These are phyloP conservation scores for Metschnikowia aberdeeniae DNA, from an alignment of 805 yeast genomes.

Conservation along the genomic window DNA sequence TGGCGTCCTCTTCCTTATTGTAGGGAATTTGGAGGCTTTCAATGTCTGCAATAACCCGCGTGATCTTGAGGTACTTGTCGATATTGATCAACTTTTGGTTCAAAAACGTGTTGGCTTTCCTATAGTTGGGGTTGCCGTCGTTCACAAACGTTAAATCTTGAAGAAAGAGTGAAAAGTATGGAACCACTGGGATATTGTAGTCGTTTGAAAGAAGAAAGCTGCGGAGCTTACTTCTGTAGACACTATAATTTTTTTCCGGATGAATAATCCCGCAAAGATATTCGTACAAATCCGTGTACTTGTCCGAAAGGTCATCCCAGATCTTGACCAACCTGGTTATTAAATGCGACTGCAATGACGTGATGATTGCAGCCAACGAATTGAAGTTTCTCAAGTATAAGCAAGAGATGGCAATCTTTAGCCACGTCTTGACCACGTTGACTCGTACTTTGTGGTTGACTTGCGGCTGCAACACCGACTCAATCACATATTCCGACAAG, in stretches of 20 bases:
- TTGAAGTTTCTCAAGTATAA: constrained; percentile 71
- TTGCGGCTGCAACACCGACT: constrained; percentile 56
- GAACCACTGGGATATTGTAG: constrained; percentile 61
- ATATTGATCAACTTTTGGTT: constrained; percentile 62
- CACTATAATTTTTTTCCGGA: constrained; percentile 68
- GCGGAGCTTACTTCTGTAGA: constrained; percentile 60
- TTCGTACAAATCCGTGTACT: constrained; percentile 58
- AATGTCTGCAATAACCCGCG: constrained; percentile 61
- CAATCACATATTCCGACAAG: constrained; percentile 68
- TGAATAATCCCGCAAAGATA: constrained; percentile 66
- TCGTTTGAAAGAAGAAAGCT: constrained; percentile 50
- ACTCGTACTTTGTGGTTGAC: constrained; percentile 47
- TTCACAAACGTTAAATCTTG: constrained; percentile 79
- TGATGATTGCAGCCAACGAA: constrained; percentile 74
- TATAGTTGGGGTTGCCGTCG: constrained; percentile 71
- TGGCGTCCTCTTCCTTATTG: constrained; percentile 20
- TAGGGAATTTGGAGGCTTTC: constrained; percentile 68
- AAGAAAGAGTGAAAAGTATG: constrained; percentile 67
- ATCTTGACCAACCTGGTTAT: constrained; percentile 57
- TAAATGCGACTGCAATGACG: constrained; percentile 69
- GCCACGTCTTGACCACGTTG: constrained; percentile 61
- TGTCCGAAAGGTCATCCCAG: constrained; percentile 56
- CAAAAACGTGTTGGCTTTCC: constrained; percentile 56
- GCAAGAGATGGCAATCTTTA: constrained; percentile 69
- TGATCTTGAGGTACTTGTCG: constrained; percentile 67